Evolutionary conservation across 129 eudicot species (phyloP).

Genomic region (Sambucus nigra): DNA sequence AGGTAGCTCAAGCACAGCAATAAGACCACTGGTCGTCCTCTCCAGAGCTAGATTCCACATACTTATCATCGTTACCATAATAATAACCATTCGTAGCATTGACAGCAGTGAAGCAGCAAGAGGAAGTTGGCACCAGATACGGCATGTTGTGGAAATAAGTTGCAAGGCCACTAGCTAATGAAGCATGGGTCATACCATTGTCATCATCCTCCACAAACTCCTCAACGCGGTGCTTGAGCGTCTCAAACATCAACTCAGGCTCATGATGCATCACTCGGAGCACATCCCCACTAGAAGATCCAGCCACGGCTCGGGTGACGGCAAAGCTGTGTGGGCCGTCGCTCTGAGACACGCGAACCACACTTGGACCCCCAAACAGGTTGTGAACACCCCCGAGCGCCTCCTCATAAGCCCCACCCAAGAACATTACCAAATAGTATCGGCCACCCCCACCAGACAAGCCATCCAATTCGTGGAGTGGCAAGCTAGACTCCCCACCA

Average conservation of each 20-base stretch:
- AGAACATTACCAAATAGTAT: conserved; percentile 87
- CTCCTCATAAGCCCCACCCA: conserved; percentile 97
- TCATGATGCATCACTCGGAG: conserved; percentile 93
- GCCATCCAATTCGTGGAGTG: conserved; percentile 67
- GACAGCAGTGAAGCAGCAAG: conserved; percentile 55
- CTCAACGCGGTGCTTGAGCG: conserved; percentile 80
- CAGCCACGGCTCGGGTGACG: conserved; percentile 71
- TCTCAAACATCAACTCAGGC: conserved; percentile 91
- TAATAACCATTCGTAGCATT: conserved; percentile 42
- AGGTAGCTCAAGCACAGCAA: conserved; percentile 52
- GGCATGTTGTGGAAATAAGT: conserved; percentile 82
- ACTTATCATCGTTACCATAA: conserved; percentile 45
- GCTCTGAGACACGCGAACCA: conserved; percentile 79
- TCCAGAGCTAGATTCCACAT: conserved; percentile 36
- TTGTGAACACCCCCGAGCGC: conserved; percentile 93
- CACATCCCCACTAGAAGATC: conserved; percentile 71
- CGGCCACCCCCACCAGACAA: conserved; percentile 26
- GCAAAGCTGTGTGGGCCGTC: conserved; percentile 93
- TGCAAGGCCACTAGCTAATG: conserved; percentile 50
- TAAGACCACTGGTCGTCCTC: conserved; percentile 88
- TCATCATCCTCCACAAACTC: conserved; percentile 42
- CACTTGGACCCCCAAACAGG: conserved; percentile 92
- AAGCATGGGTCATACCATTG: conserved; percentile 22
- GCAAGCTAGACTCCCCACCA: conserved; percentile 77
- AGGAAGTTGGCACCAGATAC: conserved; percentile 38